A percentile compares a stretch with the other conserved stretches of the same genome.
These are phyloP conservation scores for Cucumis cinereus DNA, from an alignment of 306 rosid genomes.

Conservation along the genomic window DNA sequence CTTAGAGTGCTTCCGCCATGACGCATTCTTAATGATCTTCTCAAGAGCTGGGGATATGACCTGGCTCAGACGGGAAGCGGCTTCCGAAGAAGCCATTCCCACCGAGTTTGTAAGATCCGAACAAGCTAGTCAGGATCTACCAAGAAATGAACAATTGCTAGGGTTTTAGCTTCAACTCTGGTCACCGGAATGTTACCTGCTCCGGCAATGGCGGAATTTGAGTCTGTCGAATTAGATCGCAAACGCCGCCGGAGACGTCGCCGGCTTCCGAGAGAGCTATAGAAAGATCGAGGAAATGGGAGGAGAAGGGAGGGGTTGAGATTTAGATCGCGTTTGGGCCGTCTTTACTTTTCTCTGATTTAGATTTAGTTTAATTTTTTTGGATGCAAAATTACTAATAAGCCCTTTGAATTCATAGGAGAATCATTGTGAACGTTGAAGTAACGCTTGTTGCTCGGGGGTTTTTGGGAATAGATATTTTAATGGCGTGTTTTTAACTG, in stretches of 20 bases:
- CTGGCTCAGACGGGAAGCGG: constrained; percentile 95
- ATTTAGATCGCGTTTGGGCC: constrained; percentile 10
- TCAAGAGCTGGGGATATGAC: constrained; percentile 80
- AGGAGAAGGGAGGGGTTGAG: neutral
- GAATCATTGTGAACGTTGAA: neutral
- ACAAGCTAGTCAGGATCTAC: constrained; percentile 33
- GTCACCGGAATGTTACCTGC: neutral
- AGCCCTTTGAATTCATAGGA: neutral
- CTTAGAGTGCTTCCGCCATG: constrained; percentile 92
- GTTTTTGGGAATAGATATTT: neutral
- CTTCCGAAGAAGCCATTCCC: constrained; percentile 99
- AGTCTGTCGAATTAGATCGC: neutral
- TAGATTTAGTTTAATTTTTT: neutral
- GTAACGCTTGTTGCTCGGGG: neutral
- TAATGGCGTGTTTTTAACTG: neutral
- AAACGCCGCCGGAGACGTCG: neutral
- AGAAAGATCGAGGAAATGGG: neutral
- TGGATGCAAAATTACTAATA: neutral
- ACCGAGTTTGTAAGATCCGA: constrained; percentile 29
- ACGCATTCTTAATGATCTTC: constrained; percentile 75
- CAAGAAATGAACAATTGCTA: constrained; percentile 13
- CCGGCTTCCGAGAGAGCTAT: neutral
- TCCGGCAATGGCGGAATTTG: constrained; percentile 3
- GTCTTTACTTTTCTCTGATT: constrained; percentile 3
- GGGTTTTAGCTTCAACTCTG: constrained; percentile 17